Conservation (phyloP, 495 filamentous ascomycete species). For the Podospora sp. region DNA sequence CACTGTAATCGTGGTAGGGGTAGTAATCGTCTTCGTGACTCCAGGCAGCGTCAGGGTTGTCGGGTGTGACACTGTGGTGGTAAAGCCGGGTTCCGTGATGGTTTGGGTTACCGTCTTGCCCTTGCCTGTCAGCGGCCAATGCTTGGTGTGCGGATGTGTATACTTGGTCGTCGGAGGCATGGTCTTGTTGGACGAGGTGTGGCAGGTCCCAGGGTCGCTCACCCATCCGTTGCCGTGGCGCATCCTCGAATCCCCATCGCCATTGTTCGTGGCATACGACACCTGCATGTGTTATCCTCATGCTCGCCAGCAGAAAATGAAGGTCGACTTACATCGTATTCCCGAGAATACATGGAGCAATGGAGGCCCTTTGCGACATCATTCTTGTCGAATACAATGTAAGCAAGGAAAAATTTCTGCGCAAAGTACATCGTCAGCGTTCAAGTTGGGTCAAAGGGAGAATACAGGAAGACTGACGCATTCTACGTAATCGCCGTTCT, state of each 20-base stretch:
- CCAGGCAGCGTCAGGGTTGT: not conserved
- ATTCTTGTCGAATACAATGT: slow-evolving; percentile 22
- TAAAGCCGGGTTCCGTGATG: not conserved
- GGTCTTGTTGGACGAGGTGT: slow-evolving; percentile 6
- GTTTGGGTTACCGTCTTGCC: not conserved
- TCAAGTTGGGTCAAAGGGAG: not conserved
- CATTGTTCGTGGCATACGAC: slow-evolving; percentile 25
- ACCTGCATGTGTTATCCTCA: not conserved
- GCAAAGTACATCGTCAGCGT: not conserved
- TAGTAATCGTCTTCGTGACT: no score
- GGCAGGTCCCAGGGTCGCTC: not conserved
- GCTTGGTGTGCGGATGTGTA: not conserved
- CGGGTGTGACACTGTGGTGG: not conserved
- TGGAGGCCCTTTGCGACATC: slow-evolving; percentile 17
- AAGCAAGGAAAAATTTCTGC: slow-evolving; percentile 26
- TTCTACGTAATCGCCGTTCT: slow-evolving; percentile 17
- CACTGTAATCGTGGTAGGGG: no score
- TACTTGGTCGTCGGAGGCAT: not conserved
- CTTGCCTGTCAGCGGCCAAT: not conserved
- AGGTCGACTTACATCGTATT: slow-evolving; percentile 19
- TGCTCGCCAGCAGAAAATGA: no score
- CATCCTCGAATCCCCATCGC: not conserved
- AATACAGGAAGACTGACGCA: slow-evolving; percentile 3
- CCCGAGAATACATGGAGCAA: slow-evolving; percentile 25
- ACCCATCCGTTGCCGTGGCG: slow-evolving; percentile 17